These are phyloP conservation scores for Rhypophila decipiens DNA, from an alignment of 495 filamentous ascomycete genomes.

Conservation along the genomic window DNA sequence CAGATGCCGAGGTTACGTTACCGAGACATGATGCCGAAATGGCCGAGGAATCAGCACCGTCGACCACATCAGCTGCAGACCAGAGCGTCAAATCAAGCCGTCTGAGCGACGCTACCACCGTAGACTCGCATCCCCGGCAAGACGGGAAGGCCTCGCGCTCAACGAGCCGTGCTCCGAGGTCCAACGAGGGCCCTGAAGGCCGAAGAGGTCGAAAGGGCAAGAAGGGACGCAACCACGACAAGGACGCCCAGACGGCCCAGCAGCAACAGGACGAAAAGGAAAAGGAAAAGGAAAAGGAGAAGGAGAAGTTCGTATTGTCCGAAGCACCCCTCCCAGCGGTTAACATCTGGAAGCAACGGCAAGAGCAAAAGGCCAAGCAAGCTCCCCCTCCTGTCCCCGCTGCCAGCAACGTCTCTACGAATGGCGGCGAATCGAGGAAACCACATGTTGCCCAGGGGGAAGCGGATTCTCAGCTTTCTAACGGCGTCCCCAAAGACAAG, in stretches of 20 bases:
- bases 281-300: conserved; percentile 43
- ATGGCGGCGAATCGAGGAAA: conserved; percentile 14
- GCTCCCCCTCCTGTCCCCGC: conserved; percentile 20
- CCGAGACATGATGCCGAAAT: conserved; percentile 19
- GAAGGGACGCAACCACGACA: conserved; percentile 40
- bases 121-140: conserved; percentile 7
- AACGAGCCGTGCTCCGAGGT: conserved; percentile 29
- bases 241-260: conserved; percentile 34
- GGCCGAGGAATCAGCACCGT: conserved; percentile 16
- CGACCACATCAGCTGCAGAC: conserved; percentile 18
- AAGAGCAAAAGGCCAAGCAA: conserved; percentile 62
- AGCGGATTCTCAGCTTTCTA: conserved; percentile 6
- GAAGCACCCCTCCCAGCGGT: conserved; percentile 76
- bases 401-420: conserved; percentile 6
- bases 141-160: conserved; percentile 25
- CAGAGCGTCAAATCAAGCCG: conserved; percentile 16
- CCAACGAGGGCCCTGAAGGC: conserved; percentile 32
- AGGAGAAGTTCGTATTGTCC: conserved; percentile 57
- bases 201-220: conserved; percentile 42
- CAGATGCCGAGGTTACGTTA: conserved; percentile 10
- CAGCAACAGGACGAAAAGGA: conserved; percentile 42
- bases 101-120: conserved; percentile 12
- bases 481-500: conserved; percentile 34
- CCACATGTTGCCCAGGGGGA: conserved; percentile 16
- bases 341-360: conserved; percentile 78